Percentiles rank a stretch among this genome's conserved stretches.
Conservation (phyloP, 148 eudicot species). For the Agrostemma githago region DNA sequence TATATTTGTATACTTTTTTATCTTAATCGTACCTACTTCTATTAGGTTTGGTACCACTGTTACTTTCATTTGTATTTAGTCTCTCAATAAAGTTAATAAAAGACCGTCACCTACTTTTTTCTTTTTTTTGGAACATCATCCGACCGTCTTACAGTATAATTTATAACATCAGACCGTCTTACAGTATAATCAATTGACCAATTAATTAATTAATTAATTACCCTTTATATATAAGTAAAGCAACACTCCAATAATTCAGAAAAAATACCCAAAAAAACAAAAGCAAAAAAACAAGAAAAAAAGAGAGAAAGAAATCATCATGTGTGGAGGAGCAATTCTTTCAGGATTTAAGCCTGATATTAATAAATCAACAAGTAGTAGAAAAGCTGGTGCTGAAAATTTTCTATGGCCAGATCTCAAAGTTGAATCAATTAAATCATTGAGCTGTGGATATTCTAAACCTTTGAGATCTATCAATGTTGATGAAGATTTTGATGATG, state of each 20-base stretch:
- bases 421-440: not conserved
- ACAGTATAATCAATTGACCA: too few species aligned
- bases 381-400: not conserved
- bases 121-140: too few species aligned
- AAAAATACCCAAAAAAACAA: not conserved
- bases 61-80: too few species aligned
- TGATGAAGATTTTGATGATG: not conserved
- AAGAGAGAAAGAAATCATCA: slow-evolving; percentile 2
- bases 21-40: too few species aligned
- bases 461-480: slow-evolving; percentile 5
- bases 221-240: not conserved
- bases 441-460: not conserved
- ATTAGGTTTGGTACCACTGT: too few species aligned
- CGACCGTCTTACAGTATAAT: too few species aligned
- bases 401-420: slow-evolving; percentile 17
- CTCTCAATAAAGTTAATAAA: too few species aligned
- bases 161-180: too few species aligned
- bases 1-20: too few species aligned
- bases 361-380: not conserved
- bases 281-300: not conserved
- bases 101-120: too few species aligned
- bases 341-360: slow-evolving; percentile 9
- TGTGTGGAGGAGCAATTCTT: slow-evolving; percentile 26
- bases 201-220: too few species aligned
- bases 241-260: not conserved